phyloP scores from a whole-genome alignment of 1,284 basidiomycete genomes.

The Gymnopus androsaceus region DNA sequence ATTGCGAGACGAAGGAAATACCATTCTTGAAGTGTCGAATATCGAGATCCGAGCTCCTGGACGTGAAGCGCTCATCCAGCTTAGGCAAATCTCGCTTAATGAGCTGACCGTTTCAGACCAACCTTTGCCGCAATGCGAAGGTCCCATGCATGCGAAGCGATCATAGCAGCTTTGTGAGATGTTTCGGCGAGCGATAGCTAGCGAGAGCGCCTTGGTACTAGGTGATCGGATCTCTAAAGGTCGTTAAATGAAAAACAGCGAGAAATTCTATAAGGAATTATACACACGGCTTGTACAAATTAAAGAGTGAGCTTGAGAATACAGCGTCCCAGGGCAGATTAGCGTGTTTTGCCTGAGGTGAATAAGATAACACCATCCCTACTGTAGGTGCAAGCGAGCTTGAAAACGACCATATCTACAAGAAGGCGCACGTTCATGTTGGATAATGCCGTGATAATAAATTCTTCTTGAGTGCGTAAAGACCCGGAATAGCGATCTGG shows the following conservation, averaged over 20 bases:
- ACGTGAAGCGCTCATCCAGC: too few relatives aligned
- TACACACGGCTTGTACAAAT: constrained; percentile 59
- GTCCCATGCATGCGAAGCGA: constrained; percentile 63
- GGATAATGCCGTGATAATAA: constrained; percentile 55
- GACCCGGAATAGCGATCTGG: constrained; percentile 50
- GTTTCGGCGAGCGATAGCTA: constrained; percentile 46
- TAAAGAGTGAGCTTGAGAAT: constrained; percentile 59
- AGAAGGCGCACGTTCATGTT: constrained; percentile 64
- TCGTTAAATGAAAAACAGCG: too few relatives aligned
- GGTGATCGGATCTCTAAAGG: constrained; percentile 47
- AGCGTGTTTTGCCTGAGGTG: constrained; percentile 58
- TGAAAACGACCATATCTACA: constrained; percentile 66
- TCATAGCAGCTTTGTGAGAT: constrained; percentile 58
- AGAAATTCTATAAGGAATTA: neutral
- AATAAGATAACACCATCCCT: too few relatives aligned
- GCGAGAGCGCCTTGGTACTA: constrained; percentile 52
- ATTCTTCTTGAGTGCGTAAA: constrained; percentile 52
- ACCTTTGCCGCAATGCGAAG: constrained; percentile 51
- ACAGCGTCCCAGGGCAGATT: constrained; percentile 64
- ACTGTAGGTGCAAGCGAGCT: too few relatives aligned
- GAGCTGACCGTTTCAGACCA: constrained; percentile 58
- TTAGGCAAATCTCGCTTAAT: too few relatives aligned
- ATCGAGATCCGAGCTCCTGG: too few relatives aligned
- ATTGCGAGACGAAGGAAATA: too few relatives aligned
- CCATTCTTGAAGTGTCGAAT: too few relatives aligned